Conservation (phyloP, 148 eudicot species). For the Pouteria glomerata region DNA sequence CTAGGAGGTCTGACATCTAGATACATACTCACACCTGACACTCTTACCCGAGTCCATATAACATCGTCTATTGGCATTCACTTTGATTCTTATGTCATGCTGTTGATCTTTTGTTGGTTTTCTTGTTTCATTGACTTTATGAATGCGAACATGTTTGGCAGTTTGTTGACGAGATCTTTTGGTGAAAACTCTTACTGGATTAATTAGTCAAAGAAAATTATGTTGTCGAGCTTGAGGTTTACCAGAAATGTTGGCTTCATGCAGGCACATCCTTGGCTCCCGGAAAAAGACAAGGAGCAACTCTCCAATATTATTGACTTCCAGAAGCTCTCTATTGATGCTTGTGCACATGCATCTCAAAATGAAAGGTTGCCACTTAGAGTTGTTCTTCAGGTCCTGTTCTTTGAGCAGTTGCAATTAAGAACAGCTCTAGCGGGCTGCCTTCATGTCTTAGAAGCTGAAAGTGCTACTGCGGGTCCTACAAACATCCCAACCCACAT, state of each 20-base stretch:
- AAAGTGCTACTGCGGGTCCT: constrained; percentile 35
- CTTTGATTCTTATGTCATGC: neutral
- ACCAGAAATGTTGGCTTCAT: constrained; percentile 10
- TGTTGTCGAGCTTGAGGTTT: constrained; percentile 3
- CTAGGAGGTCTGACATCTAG: too few relatives aligned
- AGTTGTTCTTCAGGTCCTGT: constrained; percentile 80
- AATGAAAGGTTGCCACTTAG: constrained; percentile 81
- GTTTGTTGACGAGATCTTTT: neutral
- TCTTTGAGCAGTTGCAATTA: constrained; percentile 88
- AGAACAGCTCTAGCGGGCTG: constrained; percentile 68
- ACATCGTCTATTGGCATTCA: too few relatives aligned
- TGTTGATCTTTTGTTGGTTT: neutral
- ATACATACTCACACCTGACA: too few relatives aligned
- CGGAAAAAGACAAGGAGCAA: constrained; percentile 68
- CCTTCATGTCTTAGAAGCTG: constrained; percentile 47
- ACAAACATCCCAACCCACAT: constrained; percentile 21
- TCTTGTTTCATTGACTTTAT: neutral
- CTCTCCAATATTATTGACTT: constrained; percentile 77
- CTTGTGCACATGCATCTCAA: constrained; percentile 94
- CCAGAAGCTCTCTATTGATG: constrained; percentile 92
- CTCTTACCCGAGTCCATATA: too few relatives aligned
- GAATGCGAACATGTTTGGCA: neutral
- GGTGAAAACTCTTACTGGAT: neutral
- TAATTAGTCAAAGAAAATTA: neutral
- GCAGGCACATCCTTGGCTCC: constrained; percentile 92